Evolutionary conservation across 179 eudicot genomes (phyloP), one percentile per base, ranked within the genome.

Genomic region (Dionaea muscipula): DNA sequence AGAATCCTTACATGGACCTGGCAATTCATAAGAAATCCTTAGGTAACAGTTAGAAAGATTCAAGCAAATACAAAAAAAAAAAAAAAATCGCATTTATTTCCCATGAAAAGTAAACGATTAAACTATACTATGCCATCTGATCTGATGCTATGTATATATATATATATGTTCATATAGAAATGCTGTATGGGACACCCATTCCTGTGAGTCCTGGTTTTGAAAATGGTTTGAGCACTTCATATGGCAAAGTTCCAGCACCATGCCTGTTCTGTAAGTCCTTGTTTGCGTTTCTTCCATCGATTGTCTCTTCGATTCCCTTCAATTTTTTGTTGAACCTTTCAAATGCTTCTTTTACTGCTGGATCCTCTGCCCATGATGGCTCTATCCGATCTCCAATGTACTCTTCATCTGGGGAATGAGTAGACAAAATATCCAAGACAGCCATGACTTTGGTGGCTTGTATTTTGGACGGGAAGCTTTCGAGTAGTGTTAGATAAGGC

Each of bases 241-340:
- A 86, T 2, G 93, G 88, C 59, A 83, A 61, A 19, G 70, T 53
- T 10, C 95, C 95, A 26, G 81, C 93, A 37, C 93, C 95, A 52
- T 62, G 11, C 36, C 85, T 69, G 36, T 86, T 81, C 69, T 44
- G 78, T 47, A 72, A 45, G 0, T 37, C 38, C 16, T 5, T 46
- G 56, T 81, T 60, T 7, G 49, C 60, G 51, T 86, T 86, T 60
- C 82, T 73, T 13, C 31, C 75, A 50, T 83, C 82, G 22, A 86
- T 75, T 2, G 65, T 65, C 31, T 76, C 75, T 54, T 81, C 91
- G 6, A 86, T 31, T 63, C 70, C 69, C 74, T 59, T 81, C 59
- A 83, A 46, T 20, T 47, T 59, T 44, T 79, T 83, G 22, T 18
- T 38, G 48, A 79, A 86, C 55, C 41, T 27, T 40, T 81, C 79